These are phyloP conservation scores for Xerophyta viscosa DNA, from an alignment of 106 monocot genomes.

Conservation along the genomic window DNA sequence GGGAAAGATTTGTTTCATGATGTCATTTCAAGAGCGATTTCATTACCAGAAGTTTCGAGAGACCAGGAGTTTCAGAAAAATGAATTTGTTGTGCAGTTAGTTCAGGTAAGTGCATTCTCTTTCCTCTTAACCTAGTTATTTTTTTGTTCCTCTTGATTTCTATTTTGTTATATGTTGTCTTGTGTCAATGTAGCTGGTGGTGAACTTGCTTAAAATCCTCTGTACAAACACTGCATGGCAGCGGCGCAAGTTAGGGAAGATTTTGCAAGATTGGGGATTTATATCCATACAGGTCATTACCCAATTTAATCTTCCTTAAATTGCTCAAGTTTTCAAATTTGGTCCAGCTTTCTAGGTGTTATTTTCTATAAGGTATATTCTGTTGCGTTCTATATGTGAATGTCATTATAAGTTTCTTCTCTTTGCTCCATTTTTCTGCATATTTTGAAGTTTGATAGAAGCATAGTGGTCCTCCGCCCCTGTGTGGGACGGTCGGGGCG, in stretches of 20 bases:
- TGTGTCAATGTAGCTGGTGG: constrained; percentile 43
- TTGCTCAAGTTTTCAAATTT: too few species aligned
- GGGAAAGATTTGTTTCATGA: constrained; percentile 57
- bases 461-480: too few species aligned
- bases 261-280: constrained; percentile 92
- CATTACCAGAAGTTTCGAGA: constrained; percentile 35
- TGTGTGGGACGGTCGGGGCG: too few species aligned
- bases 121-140: too few species aligned
- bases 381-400: too few species aligned
- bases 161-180: background rate
- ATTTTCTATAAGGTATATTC: too few species aligned
- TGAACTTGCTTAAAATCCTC: constrained; percentile 88
- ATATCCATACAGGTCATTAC: constrained; percentile 80
- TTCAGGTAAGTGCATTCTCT: too few species aligned
- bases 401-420: too few species aligned
- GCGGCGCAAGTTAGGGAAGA: constrained; percentile 89
- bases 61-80: constrained; percentile 67
- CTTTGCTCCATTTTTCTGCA: too few species aligned
- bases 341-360: too few species aligned
- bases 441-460: too few species aligned
- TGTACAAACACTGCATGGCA: constrained; percentile 97
- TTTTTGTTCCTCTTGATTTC: constrained; percentile 1
- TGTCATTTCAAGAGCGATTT: constrained; percentile 65
- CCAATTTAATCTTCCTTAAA: too few species aligned
- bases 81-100: constrained; percentile 77